These are phyloP conservation scores for Talaromyces sp. DNA, from an alignment of 2,329 filamentous ascomycete species.

Conservation along the genomic window DNA sequence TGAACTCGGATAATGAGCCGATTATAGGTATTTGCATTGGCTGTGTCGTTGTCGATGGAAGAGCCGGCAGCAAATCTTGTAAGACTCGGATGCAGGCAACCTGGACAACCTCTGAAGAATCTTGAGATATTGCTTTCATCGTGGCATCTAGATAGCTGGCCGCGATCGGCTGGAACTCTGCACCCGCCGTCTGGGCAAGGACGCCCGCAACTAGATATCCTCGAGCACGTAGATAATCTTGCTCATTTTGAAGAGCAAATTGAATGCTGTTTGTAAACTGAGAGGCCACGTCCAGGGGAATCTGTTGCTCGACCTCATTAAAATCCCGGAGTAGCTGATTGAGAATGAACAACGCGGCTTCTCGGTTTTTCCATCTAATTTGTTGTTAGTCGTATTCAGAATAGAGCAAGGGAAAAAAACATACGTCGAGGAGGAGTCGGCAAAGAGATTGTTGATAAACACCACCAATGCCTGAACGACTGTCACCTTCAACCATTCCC, in stretches of 20 bases:
- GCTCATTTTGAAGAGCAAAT: constrained; percentile 64
- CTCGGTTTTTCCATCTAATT: constrained; percentile 60
- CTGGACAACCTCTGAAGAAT: constrained; percentile 81
- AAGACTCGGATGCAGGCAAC: constrained; percentile 85
- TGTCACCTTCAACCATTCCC: constrained; percentile 75
- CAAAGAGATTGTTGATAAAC: constrained; percentile 70
- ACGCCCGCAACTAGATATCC: constrained; percentile 82
- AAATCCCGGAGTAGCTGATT: constrained; percentile 82
- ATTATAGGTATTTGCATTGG: constrained; percentile 59
- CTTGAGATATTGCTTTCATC: constrained; percentile 67
- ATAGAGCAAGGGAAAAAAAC: constrained; percentile 8
- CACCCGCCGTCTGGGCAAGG: constrained; percentile 63
- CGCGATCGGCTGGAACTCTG: constrained; percentile 44
- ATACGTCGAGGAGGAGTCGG: constrained; percentile 38
- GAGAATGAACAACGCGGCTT: constrained; percentile 77
- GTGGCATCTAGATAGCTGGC: constrained; percentile 50
- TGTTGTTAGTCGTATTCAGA: neutral
- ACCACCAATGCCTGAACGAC: constrained; percentile 73
- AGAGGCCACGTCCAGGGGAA: constrained; percentile 64
- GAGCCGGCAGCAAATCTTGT: constrained; percentile 59
- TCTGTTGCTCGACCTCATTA: constrained; percentile 65
- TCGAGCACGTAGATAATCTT: constrained; percentile 75
- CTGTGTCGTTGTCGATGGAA: constrained; percentile 48
- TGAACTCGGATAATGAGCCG: constrained; percentile 62
- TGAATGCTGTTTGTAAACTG: constrained; percentile 77